phyloP scores from a whole-genome alignment of 352 stramenopile species.

The Elongisporangium senticosum region DNA sequence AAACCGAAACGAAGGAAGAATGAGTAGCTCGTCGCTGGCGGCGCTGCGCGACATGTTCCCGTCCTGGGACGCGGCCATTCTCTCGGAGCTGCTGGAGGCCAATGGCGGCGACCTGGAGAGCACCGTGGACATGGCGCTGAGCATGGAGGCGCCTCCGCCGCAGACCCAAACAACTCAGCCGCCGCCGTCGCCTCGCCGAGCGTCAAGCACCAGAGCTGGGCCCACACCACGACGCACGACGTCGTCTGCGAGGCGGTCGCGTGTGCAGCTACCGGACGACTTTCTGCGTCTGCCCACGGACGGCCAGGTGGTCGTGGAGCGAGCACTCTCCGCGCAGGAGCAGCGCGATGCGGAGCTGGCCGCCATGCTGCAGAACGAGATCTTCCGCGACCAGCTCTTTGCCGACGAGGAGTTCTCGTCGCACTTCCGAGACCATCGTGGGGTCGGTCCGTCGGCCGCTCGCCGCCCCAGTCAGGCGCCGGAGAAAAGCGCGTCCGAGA shows the following conservation, averaged over 20 bases:
- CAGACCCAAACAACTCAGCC: background rate
- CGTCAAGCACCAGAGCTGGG: slow-evolving; percentile 5
- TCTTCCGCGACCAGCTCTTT: slow-evolving; percentile 73
- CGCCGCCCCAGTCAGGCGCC: slow-evolving; percentile 9
- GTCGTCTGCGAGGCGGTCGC: slow-evolving; percentile 11
- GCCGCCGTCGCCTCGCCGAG: slow-evolving; percentile 13
- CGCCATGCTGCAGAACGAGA: slow-evolving; percentile 80
- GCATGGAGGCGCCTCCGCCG: slow-evolving; percentile 46
- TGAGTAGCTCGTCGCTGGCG: slow-evolving; percentile 22
- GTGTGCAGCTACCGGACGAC: slow-evolving; percentile 55
- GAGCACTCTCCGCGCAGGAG: slow-evolving; percentile 54
- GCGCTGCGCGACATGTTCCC: slow-evolving; percentile 74
- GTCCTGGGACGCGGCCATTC: slow-evolving; percentile 51
- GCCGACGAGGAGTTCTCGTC: slow-evolving; percentile 65
- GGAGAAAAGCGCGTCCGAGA: slow-evolving; percentile 66
- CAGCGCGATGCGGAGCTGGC: slow-evolving; percentile 63
- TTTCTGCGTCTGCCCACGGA: slow-evolving; percentile 58
- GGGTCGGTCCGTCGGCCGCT: background rate
- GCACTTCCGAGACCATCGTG: slow-evolving; percentile 43
- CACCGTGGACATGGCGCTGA: slow-evolving; percentile 67
- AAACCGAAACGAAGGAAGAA: slow-evolving; percentile 6
- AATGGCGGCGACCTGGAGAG: slow-evolving; percentile 67
- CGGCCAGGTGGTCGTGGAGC: slow-evolving; percentile 4
- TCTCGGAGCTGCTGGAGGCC: slow-evolving; percentile 55
- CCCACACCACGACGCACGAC: slow-evolving; percentile 9